phyloP scores from a whole-genome alignment of 768 basidiomycete genomes.

The Lactarius indigo region DNA sequence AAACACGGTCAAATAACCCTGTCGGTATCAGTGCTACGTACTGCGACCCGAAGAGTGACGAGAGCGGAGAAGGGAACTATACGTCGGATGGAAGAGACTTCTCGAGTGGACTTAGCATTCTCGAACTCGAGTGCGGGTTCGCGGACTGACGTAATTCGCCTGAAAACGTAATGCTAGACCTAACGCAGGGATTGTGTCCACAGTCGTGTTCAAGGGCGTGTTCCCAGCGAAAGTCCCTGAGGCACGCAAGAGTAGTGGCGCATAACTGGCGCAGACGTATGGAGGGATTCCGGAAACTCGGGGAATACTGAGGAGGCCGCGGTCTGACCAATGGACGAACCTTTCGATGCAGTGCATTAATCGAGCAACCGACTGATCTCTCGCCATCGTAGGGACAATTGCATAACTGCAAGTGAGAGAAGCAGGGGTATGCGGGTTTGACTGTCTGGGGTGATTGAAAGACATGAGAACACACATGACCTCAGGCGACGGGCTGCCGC shows the following conservation, averaged over 20 bases:
- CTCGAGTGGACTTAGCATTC: constrained; percentile 7
- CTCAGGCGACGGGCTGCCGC: too few species aligned
- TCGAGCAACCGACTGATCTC: neutral
- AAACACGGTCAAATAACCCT: too few species aligned
- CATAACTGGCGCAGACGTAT: too few species aligned
- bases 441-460: constrained; percentile 1
- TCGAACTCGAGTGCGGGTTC: neutral
- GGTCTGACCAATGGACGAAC: neutral
- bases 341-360: too few species aligned
- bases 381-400: neutral
- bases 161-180: neutral
- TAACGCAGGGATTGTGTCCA: neutral
- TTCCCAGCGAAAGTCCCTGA: neutral
- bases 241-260: neutral
- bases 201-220: too few species aligned
- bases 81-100: neutral
- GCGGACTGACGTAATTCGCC: neutral
- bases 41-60: neutral
- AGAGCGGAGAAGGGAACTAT: neutral
- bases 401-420: too few species aligned
- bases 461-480: too few species aligned
- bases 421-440: neutral
- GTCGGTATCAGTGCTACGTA: too few species aligned
- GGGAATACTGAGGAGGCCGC: neutral
- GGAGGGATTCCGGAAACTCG: neutral